phyloP scores from a whole-genome alignment of 805 yeast genomes.

The Vanderwaltozyma polyspora region DNA sequence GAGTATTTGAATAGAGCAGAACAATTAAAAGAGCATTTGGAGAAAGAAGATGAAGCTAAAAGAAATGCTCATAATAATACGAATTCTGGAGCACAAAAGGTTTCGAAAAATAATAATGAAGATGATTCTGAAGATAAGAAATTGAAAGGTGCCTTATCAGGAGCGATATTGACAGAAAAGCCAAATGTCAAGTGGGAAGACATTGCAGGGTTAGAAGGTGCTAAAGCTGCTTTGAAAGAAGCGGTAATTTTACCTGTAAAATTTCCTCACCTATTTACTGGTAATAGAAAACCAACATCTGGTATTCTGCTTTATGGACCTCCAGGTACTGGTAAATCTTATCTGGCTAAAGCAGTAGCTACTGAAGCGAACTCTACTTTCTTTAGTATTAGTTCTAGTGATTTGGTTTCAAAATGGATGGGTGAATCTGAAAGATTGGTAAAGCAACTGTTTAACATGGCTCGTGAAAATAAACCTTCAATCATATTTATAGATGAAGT shows the following conservation, averaged over 20 bases:
- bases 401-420: conserved; percentile 97
- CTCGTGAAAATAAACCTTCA: conserved; percentile 89
- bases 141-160: conserved; percentile 79
- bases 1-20: conserved; percentile 92
- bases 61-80: conserved; percentile 37
- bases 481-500: conserved; percentile 97
- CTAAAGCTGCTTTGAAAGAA: conserved; percentile 93
- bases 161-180: conserved; percentile 81
- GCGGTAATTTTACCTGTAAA: conserved; percentile 94
- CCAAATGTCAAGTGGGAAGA: conserved; percentile 94
- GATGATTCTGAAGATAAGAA: conserved; percentile 79
- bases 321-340: conserved; percentile 98
- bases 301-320: conserved; percentile 87
- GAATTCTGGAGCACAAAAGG: conserved; percentile 36
- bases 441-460: conserved; percentile 89
- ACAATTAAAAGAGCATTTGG: conserved; percentile 80
- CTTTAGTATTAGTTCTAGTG: conserved; percentile 92
- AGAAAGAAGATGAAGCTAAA: conserved; percentile 41
- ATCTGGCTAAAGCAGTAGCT: conserved; percentile 94
- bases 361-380: conserved; percentile 97
- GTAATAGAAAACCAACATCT: conserved; percentile 83
- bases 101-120: conserved; percentile 42
- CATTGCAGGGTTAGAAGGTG: conserved; percentile 89
- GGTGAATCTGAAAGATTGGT: conserved; percentile 96
- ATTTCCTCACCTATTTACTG: conserved; percentile 90